A percentile compares a stretch with the other conserved stretches of the same genome.
phyloP scores from a whole-genome alignment of 2,329 filamentous ascomycete species.

The Sarocladium strictum region DNA sequence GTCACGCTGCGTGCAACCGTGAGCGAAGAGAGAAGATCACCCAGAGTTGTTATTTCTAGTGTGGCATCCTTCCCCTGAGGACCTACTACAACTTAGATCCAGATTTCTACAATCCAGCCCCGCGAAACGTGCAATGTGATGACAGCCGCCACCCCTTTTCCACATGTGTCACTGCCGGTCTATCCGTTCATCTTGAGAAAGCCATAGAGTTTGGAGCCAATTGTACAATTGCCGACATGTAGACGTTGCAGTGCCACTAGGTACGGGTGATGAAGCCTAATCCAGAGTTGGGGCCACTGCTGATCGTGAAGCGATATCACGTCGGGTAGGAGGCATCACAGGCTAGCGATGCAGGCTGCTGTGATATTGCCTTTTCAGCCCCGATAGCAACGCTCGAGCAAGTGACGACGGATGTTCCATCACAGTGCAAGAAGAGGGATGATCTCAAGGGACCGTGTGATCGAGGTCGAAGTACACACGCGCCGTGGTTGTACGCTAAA shows the following conservation, averaged over 20 bases:
- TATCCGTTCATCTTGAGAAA: not conserved
- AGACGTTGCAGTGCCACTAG: not conserved
- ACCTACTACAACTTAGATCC: too few species aligned
- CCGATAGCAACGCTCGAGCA: not conserved
- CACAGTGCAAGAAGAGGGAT: not conserved
- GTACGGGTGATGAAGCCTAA: not conserved
- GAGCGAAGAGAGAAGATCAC: too few species aligned
- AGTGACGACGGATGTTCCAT: not conserved
- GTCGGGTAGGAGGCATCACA: not conserved
- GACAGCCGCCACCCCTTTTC: not conserved
- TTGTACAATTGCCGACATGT: slow-evolving; percentile 2
- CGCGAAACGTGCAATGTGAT: not conserved
- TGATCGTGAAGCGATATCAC: slow-evolving; percentile 7
- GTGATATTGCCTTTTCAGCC: slow-evolving; percentile 2
- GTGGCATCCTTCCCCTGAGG: too few species aligned
- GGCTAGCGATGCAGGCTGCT: not conserved
- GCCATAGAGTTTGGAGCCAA: not conserved
- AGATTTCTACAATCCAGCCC: too few species aligned
- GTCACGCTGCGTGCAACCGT: too few species aligned
- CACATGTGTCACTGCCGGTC: not conserved
- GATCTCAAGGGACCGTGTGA: not conserved
- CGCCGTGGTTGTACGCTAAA: not conserved
- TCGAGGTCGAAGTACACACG: not conserved
- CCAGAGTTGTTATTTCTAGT: too few species aligned
- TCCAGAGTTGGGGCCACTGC: not conserved